Evolutionary conservation across 163 green algal genomes (phyloP), one percentile per base, ranked within the genome.

Genomic region (Scenedesmus sp.): DNA sequence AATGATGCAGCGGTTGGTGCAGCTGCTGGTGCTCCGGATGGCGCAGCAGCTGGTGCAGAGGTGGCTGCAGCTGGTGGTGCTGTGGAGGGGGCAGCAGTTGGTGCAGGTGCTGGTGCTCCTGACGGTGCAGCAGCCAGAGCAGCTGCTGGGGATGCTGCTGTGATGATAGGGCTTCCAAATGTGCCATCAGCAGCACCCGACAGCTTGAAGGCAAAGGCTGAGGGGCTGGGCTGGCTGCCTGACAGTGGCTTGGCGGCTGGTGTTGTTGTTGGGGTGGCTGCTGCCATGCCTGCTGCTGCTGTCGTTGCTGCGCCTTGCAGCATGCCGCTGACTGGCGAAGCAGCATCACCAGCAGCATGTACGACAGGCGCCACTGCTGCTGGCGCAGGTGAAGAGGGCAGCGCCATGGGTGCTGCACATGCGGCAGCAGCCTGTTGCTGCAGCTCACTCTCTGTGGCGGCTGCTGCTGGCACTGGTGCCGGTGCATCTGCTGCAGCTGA

Each of bases 201-300:
- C 79, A 85, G 65, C 65, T 76, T 76, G 30, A 76, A 76, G 65
- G 26, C 65, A 76, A 76, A 76, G 26, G 65, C 30, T 22, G 65
- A 76, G 30, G 65, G 65, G 65, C 65, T 76, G 30, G 65, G 65
- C 65, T 76, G 65, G 65, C 30, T 76, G 65, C 65, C 30, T 76
- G 65, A 76, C 65, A 76, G 65, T 18, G 65, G 65, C 65, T 30
- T 37, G 65, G 30, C 65, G 4, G 30, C 5, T 40, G 65, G 65
- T 6, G 65, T 76, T 3, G 65, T 40, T 37, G 65, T 40, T 40
- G 46, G 15, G 20, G 40, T 51, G n/a, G 40, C 30, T 33, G 33
- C 20, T 85, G 40, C 79, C 16, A 20, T 6, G 24, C 78, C 15
- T 85, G 42, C 44, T 37, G 40, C 79, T 85, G 30, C 65, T 76